Base-by-base conservation (phyloP, 805 yeast species). In the Myxozyma nipponensis region DNA sequence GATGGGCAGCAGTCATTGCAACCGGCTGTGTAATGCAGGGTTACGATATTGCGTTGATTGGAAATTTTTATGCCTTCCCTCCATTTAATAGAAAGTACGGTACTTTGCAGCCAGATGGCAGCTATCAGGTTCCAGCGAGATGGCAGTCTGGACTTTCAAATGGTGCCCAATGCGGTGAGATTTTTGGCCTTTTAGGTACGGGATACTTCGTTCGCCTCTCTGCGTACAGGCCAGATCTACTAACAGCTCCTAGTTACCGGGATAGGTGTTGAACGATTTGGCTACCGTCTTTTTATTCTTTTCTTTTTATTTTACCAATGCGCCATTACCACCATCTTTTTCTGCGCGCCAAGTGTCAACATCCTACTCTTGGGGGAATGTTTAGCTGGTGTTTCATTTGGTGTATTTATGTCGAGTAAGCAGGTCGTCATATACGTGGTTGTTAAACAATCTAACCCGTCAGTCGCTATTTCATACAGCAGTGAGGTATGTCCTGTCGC, bases 401-500 rank as follows among this genome's bases (percentile, higher is more conserved):
- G 84, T 49, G 69, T 71, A 17, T 77, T 77, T n/a, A n/a, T n/a
- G n/a, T n/a, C n/a, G n/a, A n/a, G n/a, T n/a, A n/a, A n/a, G n/a
- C n/a, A n/a, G n/a, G n/a, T n/a, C n/a, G n/a, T n/a, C n/a, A n/a
- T n/a, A n/a, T n/a, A n/a, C n/a, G n/a, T n/a, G n/a, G n/a, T n/a
- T n/a, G n/a, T n/a, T n/a, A n/a, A n/a, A n/a, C n/a, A n/a, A n/a
- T n/a, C n/a, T n/a, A n/a, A n/a, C 60, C 78, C 73, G 51, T 71
- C 77, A 30, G 62, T 79, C 59, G 68, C 78, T 2, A 75, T 77
- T 9, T 64, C 78, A 4, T 79, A 79, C 60, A 78, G 82, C 17
- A 69, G 78, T 17, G 84, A 79, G 58, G 77, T 78, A 38, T 70
- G 78, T 51, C 83, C 83, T 0, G 60, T 75, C n/a, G 72, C 72